phyloP scores from a whole-genome alignment of 73 alveolate genomes.

The Paramecium sexaurelia region DNA sequence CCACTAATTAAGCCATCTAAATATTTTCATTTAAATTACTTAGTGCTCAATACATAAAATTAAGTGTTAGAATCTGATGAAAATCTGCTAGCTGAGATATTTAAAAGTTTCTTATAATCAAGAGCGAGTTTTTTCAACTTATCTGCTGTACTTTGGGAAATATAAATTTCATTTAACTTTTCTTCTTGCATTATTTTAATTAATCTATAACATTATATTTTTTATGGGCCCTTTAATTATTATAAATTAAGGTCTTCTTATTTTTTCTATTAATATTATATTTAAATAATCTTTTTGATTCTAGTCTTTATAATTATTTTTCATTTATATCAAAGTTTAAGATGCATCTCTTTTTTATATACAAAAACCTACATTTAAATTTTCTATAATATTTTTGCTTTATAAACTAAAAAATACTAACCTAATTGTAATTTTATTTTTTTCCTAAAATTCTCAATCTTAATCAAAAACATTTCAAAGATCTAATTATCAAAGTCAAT shows the following conservation, averaged over 20 bases:
- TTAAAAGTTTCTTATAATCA: background rate
- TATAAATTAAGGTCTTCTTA: background rate
- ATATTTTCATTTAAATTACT: conserved; percentile 2
- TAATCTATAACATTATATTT: background rate
- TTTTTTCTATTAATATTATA: background rate
- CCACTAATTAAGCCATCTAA: conserved; percentile 51
- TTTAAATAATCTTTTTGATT: background rate
- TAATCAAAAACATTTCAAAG: too few relatives aligned
- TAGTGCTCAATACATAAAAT: background rate
- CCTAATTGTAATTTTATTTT: too few relatives aligned
- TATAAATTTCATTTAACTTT: background rate
- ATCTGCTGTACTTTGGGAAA: background rate
- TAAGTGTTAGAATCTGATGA: background rate
- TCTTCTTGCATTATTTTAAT: background rate
- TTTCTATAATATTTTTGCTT: too few relatives aligned
- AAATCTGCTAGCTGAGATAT: background rate
- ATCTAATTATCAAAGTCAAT: too few relatives aligned
- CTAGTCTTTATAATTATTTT: background rate
- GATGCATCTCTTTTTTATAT: too few relatives aligned
- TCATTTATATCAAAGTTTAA: too few relatives aligned
- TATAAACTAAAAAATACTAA: too few relatives aligned
- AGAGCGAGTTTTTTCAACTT: background rate
- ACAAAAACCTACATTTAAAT: too few relatives aligned
- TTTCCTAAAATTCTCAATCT: too few relatives aligned
- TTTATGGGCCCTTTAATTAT: background rate